Base-by-base conservation (phyloP, 2,329 filamentous ascomycete species). In the Fusarium sp. region DNA sequence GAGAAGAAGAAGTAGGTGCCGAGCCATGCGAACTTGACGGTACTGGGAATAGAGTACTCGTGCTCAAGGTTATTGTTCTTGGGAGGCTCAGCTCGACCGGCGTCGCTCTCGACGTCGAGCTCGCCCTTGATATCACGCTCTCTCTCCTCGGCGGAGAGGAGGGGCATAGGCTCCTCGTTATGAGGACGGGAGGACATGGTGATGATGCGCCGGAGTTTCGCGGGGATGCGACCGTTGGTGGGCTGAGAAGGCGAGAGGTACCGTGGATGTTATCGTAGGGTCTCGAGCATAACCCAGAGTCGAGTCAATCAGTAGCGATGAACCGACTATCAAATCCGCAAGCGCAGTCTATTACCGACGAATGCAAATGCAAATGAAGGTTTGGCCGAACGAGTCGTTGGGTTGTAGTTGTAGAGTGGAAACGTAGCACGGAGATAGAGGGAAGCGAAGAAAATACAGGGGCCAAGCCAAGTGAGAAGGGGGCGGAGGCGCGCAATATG, bases 1-100 rank as follows among this genome's bases (percentile, higher is more conserved):
- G 80, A 81, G 70, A 81, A 80, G 71, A 83, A 78, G 72, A 87
- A 87, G 74, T 87, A 87, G 56, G 82, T 79, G 27, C 80, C 81
- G 29, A 85, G 75, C 81, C 82, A 84, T 51, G 81, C 77, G 65
- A 84, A 83, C 75, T 84, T 84, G 74, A 81, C 78, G 33, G 78
- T 77, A 60, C 77, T 79, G 45, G 80, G 76, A 39, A 82, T 79
- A 9, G 79, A 79, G 73, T 83, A 83, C 75, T 83, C 82, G 63
- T 80, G 79, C 31, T 81, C 80, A 57, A 81, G 71, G 64, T 80
- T 80, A 21, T 77, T 70, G 51, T 72, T 70, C 54, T 74, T 74
- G 33, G 70, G 53, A n/a, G 71, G 57, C 29, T 78, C 76, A 45
- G 61, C 52, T 45, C 68, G 71, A 33, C 69, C 74, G 27, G 72